phyloP scores from a whole-genome alignment of 768 basidiomycete genomes.

The Myochromella boudieri region DNA sequence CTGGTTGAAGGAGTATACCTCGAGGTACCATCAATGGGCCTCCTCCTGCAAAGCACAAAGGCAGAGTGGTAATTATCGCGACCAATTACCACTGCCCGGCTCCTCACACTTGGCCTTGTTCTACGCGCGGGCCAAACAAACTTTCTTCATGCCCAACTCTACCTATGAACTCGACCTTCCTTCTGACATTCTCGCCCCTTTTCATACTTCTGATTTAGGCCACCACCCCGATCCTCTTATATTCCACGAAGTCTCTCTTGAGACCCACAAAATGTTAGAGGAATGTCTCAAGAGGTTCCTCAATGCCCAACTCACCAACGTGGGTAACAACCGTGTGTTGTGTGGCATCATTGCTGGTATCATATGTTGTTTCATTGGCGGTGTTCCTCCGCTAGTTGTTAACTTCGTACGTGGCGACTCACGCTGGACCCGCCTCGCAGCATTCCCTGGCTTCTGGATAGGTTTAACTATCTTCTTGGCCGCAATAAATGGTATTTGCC shows the following conservation, averaged over 20 bases:
- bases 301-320: conserved; percentile 65
- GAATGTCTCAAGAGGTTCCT: conserved; percentile 68
- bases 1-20: conserved; percentile 75
- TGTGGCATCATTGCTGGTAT: conserved; percentile 69
- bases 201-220: conserved; percentile 42
- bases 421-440: conserved; percentile 58
- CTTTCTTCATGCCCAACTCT: conserved; percentile 73
- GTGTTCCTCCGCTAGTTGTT: conserved; percentile 44
- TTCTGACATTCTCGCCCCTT: conserved; percentile 62
- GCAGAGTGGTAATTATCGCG: conserved; percentile 29
- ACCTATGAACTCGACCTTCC: conserved; percentile 73
- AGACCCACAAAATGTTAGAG: conserved; percentile 58
- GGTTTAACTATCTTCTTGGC: conserved; percentile 62
- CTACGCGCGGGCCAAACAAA: conserved; percentile 77
- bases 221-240: conserved; percentile 65
- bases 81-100: conserved; percentile 40
- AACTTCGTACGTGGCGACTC: conserved; percentile 47
- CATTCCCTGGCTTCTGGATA: conserved; percentile 70
- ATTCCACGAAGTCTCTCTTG: conserved; percentile 59
- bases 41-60: conserved; percentile 32
- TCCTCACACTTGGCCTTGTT: conserved; percentile 67
- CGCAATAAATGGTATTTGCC: conserved; percentile 70
- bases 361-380: conserved; percentile 46
- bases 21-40: conserved; percentile 44
- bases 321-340: conserved; percentile 66